Percentiles rank a stretch among this genome's conserved stretches.
These are phyloP conservation scores for Euphorbia schlechtendalii DNA, from an alignment of 441 rosid species.

Conservation along the genomic window DNA sequence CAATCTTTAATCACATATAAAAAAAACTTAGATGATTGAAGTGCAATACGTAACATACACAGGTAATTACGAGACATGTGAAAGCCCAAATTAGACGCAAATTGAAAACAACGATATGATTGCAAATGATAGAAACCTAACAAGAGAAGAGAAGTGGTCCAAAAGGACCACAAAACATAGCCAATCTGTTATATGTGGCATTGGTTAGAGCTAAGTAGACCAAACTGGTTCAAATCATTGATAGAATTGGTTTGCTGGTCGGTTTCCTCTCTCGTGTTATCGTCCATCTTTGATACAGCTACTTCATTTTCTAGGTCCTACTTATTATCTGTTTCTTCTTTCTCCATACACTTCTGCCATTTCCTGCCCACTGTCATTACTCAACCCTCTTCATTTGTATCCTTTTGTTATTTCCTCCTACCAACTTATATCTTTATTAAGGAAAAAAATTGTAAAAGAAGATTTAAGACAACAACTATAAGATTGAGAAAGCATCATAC, in stretches of 20 bases:
- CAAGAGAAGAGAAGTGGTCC: slow-evolving; percentile 9
- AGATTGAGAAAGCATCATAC: too few species aligned
- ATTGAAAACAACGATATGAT: slow-evolving; percentile 16
- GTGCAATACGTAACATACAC: too few species aligned
- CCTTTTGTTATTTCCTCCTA: neutral
- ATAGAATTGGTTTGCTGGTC: slow-evolving; percentile 18
- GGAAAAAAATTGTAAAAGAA: too few species aligned
- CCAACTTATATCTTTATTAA: too few species aligned
- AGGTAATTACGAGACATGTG: too few species aligned
- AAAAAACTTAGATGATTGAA: too few species aligned
- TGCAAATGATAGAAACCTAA: slow-evolving; percentile 21
- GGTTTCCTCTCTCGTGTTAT: neutral
- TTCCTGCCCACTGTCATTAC: neutral
- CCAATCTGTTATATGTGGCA: too few species aligned
- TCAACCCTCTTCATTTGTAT: neutral
- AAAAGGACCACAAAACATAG: neutral
- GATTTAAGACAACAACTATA: too few species aligned
- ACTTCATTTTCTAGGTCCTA: too few species aligned
- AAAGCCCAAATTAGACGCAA: neutral
- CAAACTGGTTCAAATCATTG: slow-evolving; percentile 12
- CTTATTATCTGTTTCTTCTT: too few species aligned
- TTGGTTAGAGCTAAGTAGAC: neutral
- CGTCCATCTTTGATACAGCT: neutral
- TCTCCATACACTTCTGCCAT: neutral
- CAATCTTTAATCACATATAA: too few species aligned